Conservation (phyloP, 352 stramenopile species). For the Phytophthora melonis region DNA sequence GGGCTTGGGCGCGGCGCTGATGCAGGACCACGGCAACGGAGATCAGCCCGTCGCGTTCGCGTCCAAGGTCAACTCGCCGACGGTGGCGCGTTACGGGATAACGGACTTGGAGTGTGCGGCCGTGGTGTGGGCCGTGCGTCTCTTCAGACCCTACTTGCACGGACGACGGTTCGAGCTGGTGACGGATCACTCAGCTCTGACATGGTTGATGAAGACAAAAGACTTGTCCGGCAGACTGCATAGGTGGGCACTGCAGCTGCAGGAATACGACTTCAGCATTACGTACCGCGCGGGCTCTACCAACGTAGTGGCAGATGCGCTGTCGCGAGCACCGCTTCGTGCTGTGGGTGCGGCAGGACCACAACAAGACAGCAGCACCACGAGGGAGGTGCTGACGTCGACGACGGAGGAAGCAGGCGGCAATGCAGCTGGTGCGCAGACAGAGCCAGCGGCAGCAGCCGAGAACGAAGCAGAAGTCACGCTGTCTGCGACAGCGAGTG, state of each 20-base stretch:
- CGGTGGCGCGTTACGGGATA: too few species aligned
- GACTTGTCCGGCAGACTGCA: neutral
- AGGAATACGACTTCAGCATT: conserved; percentile 9
- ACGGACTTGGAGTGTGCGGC: too few species aligned
- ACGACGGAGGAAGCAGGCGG: neutral
- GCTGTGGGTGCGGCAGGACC: neutral
- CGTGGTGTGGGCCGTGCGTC: too few species aligned
- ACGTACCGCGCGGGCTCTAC: conserved; percentile 8
- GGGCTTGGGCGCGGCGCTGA: too few species aligned
- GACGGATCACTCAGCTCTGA: neutral
- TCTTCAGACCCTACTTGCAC: neutral
- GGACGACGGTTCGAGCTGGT: neutral
- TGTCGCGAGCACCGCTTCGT: conserved; percentile 26
- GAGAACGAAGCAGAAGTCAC: neutral
- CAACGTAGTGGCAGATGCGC: conserved; percentile 32
- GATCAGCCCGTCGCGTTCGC: too few species aligned
- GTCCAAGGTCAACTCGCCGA: too few species aligned
- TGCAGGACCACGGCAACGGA: too few species aligned
- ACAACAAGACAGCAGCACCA: neutral
- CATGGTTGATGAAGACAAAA: conserved; percentile 4
- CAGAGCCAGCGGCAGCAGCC: too few species aligned
- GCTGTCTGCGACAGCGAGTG: too few species aligned
- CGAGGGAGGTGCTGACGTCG: too few species aligned
- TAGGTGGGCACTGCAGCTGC: neutral
- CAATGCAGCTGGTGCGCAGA: too few species aligned